Evolutionary conservation across 2,329 filamentous ascomycete genomes (phyloP).

Genomic region (Hypoxylon sp.): DNA sequence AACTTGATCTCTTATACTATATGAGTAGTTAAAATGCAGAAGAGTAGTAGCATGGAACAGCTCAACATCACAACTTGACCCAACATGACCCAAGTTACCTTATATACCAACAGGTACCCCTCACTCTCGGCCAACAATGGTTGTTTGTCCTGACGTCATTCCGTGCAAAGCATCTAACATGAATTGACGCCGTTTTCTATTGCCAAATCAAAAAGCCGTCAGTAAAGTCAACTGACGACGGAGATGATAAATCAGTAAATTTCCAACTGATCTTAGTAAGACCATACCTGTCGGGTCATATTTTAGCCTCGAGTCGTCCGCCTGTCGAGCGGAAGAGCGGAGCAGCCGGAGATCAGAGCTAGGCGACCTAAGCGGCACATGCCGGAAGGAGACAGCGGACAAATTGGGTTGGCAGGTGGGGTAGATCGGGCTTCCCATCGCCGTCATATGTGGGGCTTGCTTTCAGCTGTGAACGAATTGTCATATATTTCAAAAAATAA

Average conservation of each 20-base stretch:
- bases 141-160: constrained; percentile 20
- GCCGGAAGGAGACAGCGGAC: too few species aligned
- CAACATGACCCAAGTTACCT: too few species aligned
- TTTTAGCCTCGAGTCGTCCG: not conserved
- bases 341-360: too few species aligned
- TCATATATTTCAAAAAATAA: not conserved
- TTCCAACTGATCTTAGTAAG: not conserved
- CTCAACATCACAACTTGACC: not conserved
- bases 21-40: not conserved
- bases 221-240: not conserved
- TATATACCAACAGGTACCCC: constrained; percentile 22
- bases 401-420: not conserved
- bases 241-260: not conserved
- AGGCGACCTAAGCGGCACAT: too few species aligned
- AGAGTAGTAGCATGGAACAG: not conserved
- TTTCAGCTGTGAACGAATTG: too few species aligned
- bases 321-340: not conserved
- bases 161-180: not conserved
- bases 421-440: not conserved
- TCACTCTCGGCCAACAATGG: constrained; percentile 12
- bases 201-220: not conserved
- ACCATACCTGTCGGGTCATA: not conserved
- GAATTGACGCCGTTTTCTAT: not conserved
- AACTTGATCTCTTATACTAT: not conserved
- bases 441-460: not conserved